Evolutionary conservation across 352 stramenopile genomes (phyloP).

Genomic region (Phytopythium delawarense): DNA sequence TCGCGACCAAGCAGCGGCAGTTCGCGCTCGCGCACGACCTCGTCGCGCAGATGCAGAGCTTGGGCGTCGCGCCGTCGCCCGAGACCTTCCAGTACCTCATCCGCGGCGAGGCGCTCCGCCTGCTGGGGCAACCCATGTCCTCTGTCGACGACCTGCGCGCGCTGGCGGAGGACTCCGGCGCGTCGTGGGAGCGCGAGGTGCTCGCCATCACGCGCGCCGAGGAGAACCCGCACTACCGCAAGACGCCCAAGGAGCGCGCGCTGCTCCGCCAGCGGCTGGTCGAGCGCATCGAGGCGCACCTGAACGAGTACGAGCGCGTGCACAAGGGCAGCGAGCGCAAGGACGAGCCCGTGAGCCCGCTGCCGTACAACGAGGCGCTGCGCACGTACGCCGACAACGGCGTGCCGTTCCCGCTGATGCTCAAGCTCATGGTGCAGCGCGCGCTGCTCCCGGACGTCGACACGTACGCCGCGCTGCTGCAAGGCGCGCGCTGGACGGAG

Average conservation of each 20-base stretch:
- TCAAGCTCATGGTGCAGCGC: slow-evolving; percentile 56
- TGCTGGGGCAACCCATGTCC: slow-evolving; percentile 12
- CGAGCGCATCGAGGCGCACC: slow-evolving; percentile 29
- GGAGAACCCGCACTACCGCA: slow-evolving; percentile 51
- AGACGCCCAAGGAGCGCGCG: slow-evolving; percentile 42
- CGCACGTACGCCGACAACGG: slow-evolving; percentile 51
- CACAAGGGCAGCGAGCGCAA: slow-evolving; percentile 9
- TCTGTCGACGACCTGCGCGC: slow-evolving; percentile 27
- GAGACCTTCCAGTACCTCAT: slow-evolving; percentile 48
- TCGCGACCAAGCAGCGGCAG: slow-evolving; percentile 69
- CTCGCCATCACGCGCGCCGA: slow-evolving; percentile 54
- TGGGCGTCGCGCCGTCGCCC: slow-evolving; percentile 27
- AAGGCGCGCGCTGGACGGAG: slow-evolving; percentile 59
- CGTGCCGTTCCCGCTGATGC: slow-evolving; percentile 47
- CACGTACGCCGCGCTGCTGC: slow-evolving; percentile 57
- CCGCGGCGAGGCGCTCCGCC: slow-evolving; percentile 41
- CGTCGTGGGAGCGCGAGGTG: slow-evolving; percentile 45
- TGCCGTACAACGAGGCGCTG: slow-evolving; percentile 62
- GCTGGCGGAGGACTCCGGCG: slow-evolving; percentile 20
- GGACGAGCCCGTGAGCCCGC: slow-evolving; percentile 14
- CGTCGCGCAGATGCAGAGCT: slow-evolving; percentile 40
- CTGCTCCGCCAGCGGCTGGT: slow-evolving; percentile 43
- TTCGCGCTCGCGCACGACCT: slow-evolving; percentile 41
- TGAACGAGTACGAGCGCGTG: slow-evolving; percentile 49
- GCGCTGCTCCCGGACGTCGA: slow-evolving; percentile 42